Evolutionary conservation across 2,329 filamentous ascomycete genomes (phyloP), one percentile per base, ranked within the genome.

Genomic region (Alternaria sp.): DNA sequence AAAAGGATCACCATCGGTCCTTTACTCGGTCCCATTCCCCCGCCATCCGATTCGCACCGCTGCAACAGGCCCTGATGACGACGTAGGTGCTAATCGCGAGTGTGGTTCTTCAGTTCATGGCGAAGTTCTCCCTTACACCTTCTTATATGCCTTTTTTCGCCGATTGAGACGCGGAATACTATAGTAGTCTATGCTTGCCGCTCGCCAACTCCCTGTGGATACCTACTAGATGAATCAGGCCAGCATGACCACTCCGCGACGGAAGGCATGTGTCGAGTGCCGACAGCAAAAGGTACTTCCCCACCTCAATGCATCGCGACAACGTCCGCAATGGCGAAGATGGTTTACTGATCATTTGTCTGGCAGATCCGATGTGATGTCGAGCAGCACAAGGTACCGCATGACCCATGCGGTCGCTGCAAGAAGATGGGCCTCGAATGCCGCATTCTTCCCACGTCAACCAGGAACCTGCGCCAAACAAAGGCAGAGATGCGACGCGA

Each of bases 401-500:
- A 78, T 61, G 75, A 79, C 53, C 72, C 77, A 44, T 79, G 77
- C 62, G 71, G 68, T 11, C 73, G 77, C 23, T 79, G 77, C 64
- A 75, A 71, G 58, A 78, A 77, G 63, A 79, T 79, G 76, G 70
- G 69, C 30, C 66, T 79, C 12, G 76, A 79, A 43, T 79, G 77
- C 56, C 67, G 77, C 47, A 79, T 79, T 23, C 63, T 79, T 47
- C 77, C 77, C 11, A 79, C 77, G 10, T 78, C 75, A 18, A 79
- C 77, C 11, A 69, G 77, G 55, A 79, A 79, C 54, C 60, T 79
- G 37, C 74, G 77, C 23, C 77, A 79, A 56, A 79, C 77, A 33
- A 79, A 79, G 59, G 77, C 77, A 21, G 77, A 79, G 60, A 79
- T 79, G 77, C 75, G 77, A 30, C 68, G 77, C 55, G 77, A 79